Conservation (phyloP, 2,329 filamentous ascomycete genomes). For the Aspergillus chevalieri region DNA sequence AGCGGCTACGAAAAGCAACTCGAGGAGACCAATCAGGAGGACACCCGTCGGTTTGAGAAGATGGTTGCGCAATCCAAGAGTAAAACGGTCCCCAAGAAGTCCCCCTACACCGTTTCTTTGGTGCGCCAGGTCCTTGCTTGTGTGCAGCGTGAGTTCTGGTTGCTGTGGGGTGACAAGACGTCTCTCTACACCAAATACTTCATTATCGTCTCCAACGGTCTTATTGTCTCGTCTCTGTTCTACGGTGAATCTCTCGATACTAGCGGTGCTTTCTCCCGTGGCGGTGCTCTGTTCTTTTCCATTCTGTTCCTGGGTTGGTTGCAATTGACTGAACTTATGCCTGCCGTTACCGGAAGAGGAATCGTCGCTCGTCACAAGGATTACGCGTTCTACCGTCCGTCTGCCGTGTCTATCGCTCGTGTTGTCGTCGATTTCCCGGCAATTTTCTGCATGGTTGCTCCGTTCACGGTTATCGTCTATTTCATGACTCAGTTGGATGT, state of each 20-base stretch:
- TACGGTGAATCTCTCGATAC: slow-evolving; percentile 59
- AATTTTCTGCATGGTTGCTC: slow-evolving; percentile 51
- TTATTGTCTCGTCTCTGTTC: slow-evolving; percentile 75
- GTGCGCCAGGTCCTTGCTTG: slow-evolving; percentile 56
- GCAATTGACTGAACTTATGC: slow-evolving; percentile 71
- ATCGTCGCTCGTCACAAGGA: slow-evolving; percentile 64
- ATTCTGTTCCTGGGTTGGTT: slow-evolving; percentile 64
- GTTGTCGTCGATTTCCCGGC: slow-evolving; percentile 59
- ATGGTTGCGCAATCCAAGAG: slow-evolving; percentile 60
- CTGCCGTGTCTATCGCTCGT: slow-evolving; percentile 57
- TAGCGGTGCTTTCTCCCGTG: slow-evolving; percentile 56
- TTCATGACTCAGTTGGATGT: slow-evolving; percentile 58
- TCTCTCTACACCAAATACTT: slow-evolving; percentile 73
- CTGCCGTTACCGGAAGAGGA: slow-evolving; percentile 63
- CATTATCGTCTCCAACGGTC: slow-evolving; percentile 65
- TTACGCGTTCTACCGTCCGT: slow-evolving; percentile 65
- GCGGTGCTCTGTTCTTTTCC: slow-evolving; percentile 61
- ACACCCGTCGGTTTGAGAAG: slow-evolving; percentile 60
- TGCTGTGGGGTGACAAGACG: slow-evolving; percentile 67
- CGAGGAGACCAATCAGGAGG: slow-evolving; percentile 51
- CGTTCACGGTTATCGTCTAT: slow-evolving; percentile 60
- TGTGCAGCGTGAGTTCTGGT: slow-evolving; percentile 69
- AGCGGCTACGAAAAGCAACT: slow-evolving; percentile 54
- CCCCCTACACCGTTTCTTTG: slow-evolving; percentile 71
- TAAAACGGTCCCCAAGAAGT: slow-evolving; percentile 61